These are phyloP conservation scores for Torulaspora globosa DNA, from an alignment of 1,139 yeast species.

Conservation along the genomic window DNA sequence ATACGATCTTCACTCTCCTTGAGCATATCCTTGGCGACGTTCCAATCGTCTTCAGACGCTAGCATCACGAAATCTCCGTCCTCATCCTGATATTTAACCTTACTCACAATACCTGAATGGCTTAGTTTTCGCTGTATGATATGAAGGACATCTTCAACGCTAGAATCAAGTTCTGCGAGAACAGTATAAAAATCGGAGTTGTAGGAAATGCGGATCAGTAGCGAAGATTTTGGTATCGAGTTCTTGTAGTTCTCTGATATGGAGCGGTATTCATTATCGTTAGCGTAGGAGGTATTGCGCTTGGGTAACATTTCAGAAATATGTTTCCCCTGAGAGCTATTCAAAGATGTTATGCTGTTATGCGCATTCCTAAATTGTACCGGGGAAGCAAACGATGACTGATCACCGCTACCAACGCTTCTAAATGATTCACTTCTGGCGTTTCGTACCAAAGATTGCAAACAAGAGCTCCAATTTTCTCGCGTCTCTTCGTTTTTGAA, in stretches of 20 bases:
- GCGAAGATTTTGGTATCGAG: conserved; percentile 38
- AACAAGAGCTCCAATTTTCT: conserved; percentile 65
- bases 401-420: conserved; percentile 27
- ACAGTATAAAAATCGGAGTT: conserved; percentile 41
- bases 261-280: conserved; percentile 38
- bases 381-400: conserved; percentile 27
- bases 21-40: conserved; percentile 43
- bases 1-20: conserved; percentile 39
- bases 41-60: conserved; percentile 75
- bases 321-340: conserved; percentile 35
- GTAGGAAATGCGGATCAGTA: conserved; percentile 39
- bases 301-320: conserved; percentile 38
- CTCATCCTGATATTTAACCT: conserved; percentile 84
- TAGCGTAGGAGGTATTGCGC: conserved; percentile 33
- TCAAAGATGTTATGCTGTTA: conserved; percentile 31
- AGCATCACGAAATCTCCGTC: conserved; percentile 91
- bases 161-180: conserved; percentile 37
- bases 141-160: conserved; percentile 34
- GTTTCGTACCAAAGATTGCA: conserved; percentile 41
- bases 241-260: conserved; percentile 40
- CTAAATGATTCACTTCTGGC: conserved; percentile 39
- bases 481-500: conserved; percentile 68
- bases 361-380: conserved; percentile 25
- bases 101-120: conserved; percentile 40
- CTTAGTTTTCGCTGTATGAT: conserved; percentile 40